Conservation (phyloP, 2,329 filamentous ascomycete species). For the Gremmenia infestans region DNA sequence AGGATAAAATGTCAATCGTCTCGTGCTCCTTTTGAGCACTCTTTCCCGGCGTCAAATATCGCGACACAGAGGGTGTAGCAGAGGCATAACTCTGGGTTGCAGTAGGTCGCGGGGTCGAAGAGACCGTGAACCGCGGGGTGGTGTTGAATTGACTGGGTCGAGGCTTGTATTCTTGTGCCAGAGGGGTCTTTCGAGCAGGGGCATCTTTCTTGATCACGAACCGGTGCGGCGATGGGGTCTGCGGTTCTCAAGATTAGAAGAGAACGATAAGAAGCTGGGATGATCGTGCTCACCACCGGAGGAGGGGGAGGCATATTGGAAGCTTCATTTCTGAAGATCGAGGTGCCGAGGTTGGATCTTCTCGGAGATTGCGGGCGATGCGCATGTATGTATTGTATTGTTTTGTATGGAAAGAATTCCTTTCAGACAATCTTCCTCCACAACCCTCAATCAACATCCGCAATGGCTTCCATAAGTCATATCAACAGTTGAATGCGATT, state of each 20-base stretch:
- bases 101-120: slow-evolving; percentile 26
- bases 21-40: slow-evolving; percentile 16
- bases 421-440: neutral
- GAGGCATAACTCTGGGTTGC: slow-evolving; percentile 19
- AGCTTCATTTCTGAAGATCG: slow-evolving; percentile 12
- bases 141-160: slow-evolving; percentile 30
- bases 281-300: slow-evolving; percentile 25
- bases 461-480: neutral
- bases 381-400: neutral
- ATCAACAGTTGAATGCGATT: neutral
- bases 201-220: slow-evolving; percentile 31
- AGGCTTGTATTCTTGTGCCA: slow-evolving; percentile 21
- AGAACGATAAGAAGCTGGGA: neutral
- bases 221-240: slow-evolving; percentile 36
- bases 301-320: slow-evolving; percentile 28
- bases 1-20: slow-evolving; percentile 20
- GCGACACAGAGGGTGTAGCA: slow-evolving; percentile 24
- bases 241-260: slow-evolving; percentile 9
- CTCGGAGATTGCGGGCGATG: slow-evolving; percentile 1
- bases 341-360: neutral
- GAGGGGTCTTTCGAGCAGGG: slow-evolving; percentile 15
- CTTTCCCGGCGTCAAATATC: slow-evolving; percentile 25
- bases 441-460: slow-evolving; percentile 1
- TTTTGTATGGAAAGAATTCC: neutral
- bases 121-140: slow-evolving; percentile 31